Evolutionary conservation across 345 rosid genomes (phyloP).

Genomic region (Aquilaria yunnanensis): DNA sequence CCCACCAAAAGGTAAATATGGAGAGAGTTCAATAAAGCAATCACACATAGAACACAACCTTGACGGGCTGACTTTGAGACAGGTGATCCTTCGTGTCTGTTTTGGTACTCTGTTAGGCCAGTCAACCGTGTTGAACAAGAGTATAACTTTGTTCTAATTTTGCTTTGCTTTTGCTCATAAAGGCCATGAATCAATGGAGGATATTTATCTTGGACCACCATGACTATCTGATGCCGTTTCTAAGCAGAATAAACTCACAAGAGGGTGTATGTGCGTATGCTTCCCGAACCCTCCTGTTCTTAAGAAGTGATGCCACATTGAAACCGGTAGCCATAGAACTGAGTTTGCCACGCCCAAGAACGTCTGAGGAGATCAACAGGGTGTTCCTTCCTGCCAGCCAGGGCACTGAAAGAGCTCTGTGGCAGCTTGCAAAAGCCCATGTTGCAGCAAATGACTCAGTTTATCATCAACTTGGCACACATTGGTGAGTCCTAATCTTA

Average conservation of each 20-base stretch:
- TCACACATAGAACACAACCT: conserved; percentile 36
- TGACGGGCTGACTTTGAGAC: conserved; percentile 31
- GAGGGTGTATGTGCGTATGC: conserved; percentile 46
- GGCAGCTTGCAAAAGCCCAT: conserved; percentile 62
- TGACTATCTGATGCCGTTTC: conserved; percentile 50
- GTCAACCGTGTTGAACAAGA: too few species aligned
- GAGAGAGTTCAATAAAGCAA: conserved; percentile 30
- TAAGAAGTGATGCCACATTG: conserved; percentile 28
- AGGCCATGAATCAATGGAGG: conserved; percentile 36
- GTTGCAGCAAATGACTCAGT: conserved; percentile 58
- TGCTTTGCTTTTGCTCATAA: too few species aligned
- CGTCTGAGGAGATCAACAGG: conserved; percentile 4
- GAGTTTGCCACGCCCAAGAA: conserved; percentile 28
- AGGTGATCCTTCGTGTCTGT: conserved; percentile 16
- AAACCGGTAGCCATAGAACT: conserved; percentile 56
- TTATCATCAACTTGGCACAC: conserved; percentile 54
- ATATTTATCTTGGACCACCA: conserved; percentile 55
- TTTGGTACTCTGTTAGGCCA: too few species aligned
- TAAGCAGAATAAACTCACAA: conserved; percentile 27
- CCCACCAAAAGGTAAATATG: conserved; percentile 37
- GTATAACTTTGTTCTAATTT: too few species aligned
- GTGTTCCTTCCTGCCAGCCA: conserved; percentile 42
- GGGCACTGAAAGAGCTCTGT: conserved; percentile 46
- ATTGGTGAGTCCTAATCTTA: conserved; percentile 37
- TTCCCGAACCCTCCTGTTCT: conserved; percentile 48